Conservation (phyloP, 2,329 filamentous ascomycete species). For the Botryotinia calthae region DNA sequence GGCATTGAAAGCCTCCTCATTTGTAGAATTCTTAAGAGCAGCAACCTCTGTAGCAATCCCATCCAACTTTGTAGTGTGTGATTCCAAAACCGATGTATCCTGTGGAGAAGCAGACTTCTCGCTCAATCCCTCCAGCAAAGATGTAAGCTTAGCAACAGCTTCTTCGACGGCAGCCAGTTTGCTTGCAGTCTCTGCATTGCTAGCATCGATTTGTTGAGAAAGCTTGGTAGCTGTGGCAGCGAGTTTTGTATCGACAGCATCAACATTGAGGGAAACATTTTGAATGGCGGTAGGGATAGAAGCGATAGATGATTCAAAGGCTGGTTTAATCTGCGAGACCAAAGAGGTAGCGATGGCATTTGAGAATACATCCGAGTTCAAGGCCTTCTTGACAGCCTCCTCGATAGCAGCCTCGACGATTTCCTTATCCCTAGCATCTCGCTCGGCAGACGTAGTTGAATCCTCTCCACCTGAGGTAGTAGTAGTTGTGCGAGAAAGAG, state of each 20-base stretch:
- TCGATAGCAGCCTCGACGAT: slow-evolving; percentile 30
- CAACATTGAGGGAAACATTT: slow-evolving; percentile 24
- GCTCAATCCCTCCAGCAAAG: slow-evolving; percentile 31
- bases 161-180: slow-evolving; percentile 35
- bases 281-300: slow-evolving; percentile 19
- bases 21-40: slow-evolving; percentile 27
- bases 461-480: slow-evolving; percentile 9
- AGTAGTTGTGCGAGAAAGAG: slow-evolving; percentile 9
- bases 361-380: slow-evolving; percentile 33
- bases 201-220: slow-evolving; percentile 30
- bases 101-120: slow-evolving; percentile 32
- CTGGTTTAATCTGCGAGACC: slow-evolving; percentile 34
- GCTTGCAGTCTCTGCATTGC: slow-evolving; percentile 27
- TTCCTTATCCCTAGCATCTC: slow-evolving; percentile 29
- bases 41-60: slow-evolving; percentile 29
- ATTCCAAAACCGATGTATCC: slow-evolving; percentile 30
- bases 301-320: slow-evolving; percentile 33
- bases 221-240: slow-evolving; percentile 30
- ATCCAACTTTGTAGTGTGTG: slow-evolving; percentile 34
- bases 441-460: slow-evolving; percentile 19
- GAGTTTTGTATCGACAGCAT: slow-evolving; percentile 32
- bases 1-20: slow-evolving; percentile 30
- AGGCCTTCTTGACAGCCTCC: slow-evolving; percentile 30
- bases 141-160: slow-evolving; percentile 32
- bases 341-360: slow-evolving; percentile 35